Evolutionary conservation across 1,284 basidiomycete species (phyloP), one percentile per base, ranked within the genome.

Genomic region (Fomitiporia mediterranea): DNA sequence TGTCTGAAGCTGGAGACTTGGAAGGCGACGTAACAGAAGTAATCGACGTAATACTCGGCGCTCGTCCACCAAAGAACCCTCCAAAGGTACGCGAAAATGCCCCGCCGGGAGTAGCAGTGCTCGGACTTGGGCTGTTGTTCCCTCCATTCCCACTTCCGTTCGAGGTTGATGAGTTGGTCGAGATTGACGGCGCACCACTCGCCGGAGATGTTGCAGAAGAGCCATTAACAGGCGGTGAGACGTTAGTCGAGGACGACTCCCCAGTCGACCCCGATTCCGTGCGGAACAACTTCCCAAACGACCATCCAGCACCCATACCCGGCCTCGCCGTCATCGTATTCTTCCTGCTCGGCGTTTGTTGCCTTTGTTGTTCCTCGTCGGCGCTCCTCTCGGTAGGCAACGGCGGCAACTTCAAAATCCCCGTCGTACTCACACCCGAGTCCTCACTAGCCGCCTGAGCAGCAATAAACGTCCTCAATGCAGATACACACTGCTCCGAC

Each of bases 381-480:
- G 6, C 28, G 25, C 57, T 49, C 46, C 57, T 70, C 64, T 80
- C 79, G 1, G 76, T 77, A 4, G 84, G 83, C 11, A 81, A 70
- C 2, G 80, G 83, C 4, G 84, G 83, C 8, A 84, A 70, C 57
- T 77, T 76, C 40, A 77, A 63, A 4, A 64, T 63, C 11, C 44
- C 44, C n/a, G 44, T 25, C 4, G 27, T 30, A n/a, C 68, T 59
- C 8, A 64, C 62, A 32, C 62, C 62, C 3, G 72, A 51, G n/a
- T 66, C 58, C 47, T 69, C 66, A 3, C 80, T 81, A 38, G 88
- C 74, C 53, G 81, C 82, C 65, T 86, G 81, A 62, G 89, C 84
- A 21, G 84, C 82, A 63, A 97, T 94, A 67, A 93, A 97, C 55
- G 86, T 87, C 37, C 92, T 79, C 34, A 97, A 72, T 0, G 89